Evolutionary conservation across 2,329 filamentous ascomycete species (phyloP), one percentile per base, ranked within the genome.

Genomic region (Alternaria sp.): DNA sequence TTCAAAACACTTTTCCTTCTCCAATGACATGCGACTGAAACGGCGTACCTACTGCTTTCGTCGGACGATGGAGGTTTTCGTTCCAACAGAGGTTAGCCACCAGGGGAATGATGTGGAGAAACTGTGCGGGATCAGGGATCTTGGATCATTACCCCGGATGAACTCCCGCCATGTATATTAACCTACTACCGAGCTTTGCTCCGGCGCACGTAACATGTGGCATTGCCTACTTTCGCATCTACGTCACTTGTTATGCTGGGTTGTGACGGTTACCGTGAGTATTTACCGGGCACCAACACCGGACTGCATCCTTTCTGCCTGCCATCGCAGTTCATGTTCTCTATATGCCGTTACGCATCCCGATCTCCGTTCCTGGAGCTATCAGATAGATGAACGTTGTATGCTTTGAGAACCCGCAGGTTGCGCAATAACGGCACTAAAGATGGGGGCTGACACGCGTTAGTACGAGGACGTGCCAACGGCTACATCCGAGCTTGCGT

Each of bases 141-240:
- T 21, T 25, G 20, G 46, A 25, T 50, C 11, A 26, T 45, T 55
- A 55, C 37, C 53, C 23, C 53, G 28, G 28, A 23, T 37, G 49
- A 45, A 44, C 26, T 47, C 59, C 30, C 44, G 51, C 59, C 33
- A 45, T 3, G 6, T 58, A 58, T 30, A 53, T 61, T 58, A 58
- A 47, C 20, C 54, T 53, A 58, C 46, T 61, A 58, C 54, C 46
- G 54, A 14, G 54, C 33, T 46, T 33, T 18, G 26, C 33, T 58
- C 46, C 46, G 37, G 37, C 23, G 14, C 49, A 11, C 5, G 14
- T 11, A n/a, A 11, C 14, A 10, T 25, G 49, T 21, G 33, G 18
- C 18, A 51, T 20, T 33, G 10, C 8, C 18, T 53, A n/a, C 28
- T 53, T 25, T 53, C 14, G 20, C 49, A 23, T 37, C 30, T 4